Base-by-base conservation (phyloP, 2,329 filamentous ascomycete species). In the Helicocarpus griseus region DNA sequence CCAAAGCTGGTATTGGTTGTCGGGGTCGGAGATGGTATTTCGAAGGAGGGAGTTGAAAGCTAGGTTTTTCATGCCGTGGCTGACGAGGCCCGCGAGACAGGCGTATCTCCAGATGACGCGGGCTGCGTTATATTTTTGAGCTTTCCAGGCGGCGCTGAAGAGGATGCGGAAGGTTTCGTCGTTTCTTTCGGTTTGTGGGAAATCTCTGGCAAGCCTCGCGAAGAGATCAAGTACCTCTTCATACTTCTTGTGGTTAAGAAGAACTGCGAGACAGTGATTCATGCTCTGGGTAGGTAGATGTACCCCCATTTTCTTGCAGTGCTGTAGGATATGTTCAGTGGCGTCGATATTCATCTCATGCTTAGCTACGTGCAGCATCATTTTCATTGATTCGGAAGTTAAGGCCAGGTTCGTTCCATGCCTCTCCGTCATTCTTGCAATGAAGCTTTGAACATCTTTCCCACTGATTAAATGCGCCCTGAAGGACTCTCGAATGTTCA, bases 41-140 rank as follows among this genome's bases (percentile, higher is more conserved):
- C 61, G 54, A n/a, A 53, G 39, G 5, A 73, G 56, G 38, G 66
- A 67, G 31, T 36, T 53, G 22, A 61, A 46, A 5, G 73, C 62
- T 6, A 58, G 50, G 22, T 62, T 52, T 47, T 61, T 63, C 66
- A 73, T 73, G 4, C 56, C 55, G 24, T 53, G 53, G 14, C 61
- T 69, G 9, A 68, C 66, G 9, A 44, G 38, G 7, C 61, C 61
- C 14, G 64, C 48, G 51, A 75, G 62, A 55, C 73, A 76, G 5
- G 73, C 70, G 60, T 74, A 74, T 54, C 64, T 63, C 74, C 74
- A 77, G 5, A 77, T 54, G 7, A 76, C 71, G 9, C 69, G 69
- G 48, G 68, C 70, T 9, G 71, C 58, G 49, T 75, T 77, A 54
- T 69, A 70, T 33, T 61, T 57, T 21, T 60, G 61, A 41, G 53